phyloP scores from a whole-genome alignment of 495 filamentous ascomycete species.

The Podospora comata region DNA sequence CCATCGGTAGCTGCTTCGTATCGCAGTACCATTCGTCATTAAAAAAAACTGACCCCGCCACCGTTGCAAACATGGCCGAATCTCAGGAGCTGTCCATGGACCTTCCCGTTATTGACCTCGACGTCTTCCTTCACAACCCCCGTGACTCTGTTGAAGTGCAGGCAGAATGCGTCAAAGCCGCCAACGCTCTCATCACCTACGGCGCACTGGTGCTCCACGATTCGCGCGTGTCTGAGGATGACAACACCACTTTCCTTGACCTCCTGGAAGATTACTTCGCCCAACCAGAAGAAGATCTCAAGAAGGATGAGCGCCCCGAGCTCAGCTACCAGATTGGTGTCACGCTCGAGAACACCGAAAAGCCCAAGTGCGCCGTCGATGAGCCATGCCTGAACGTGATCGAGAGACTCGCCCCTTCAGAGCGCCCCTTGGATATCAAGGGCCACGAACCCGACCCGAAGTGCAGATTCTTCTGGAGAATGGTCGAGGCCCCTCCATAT shows the following conservation, averaged over 20 bases:
- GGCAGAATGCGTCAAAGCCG: conserved; percentile 44
- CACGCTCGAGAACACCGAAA: conserved; percentile 54
- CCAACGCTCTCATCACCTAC: conserved; percentile 46
- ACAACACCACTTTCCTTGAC: conserved; percentile 50
- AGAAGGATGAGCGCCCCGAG: conserved; percentile 47
- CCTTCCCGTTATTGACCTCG: conserved; percentile 52
- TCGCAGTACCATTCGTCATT: too few species aligned
- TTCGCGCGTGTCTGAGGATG: conserved; percentile 47
- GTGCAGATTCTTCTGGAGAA: conserved; percentile 51
- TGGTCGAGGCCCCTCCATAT: conserved; percentile 46
- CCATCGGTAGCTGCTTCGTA: too few species aligned
- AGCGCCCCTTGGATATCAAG: conserved; percentile 48
- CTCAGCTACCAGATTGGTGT: conserved; percentile 52
- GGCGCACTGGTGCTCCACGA: conserved; percentile 52
- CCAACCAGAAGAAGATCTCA: conserved; percentile 42
- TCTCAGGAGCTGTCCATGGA: conserved; percentile 41
- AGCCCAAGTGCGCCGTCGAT: conserved; percentile 53
- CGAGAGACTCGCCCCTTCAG: conserved; percentile 41
- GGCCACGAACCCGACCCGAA: conserved; percentile 49
- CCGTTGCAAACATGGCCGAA: conserved; percentile 5
- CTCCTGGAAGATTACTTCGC: conserved; percentile 55
- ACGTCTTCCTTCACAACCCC: conserved; percentile 42
- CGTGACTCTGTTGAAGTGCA: conserved; percentile 37
- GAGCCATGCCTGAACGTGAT: conserved; percentile 51
- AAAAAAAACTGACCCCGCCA: background rate